These are phyloP conservation scores for Penicillium olsonii DNA, from an alignment of 2,329 filamentous ascomycete genomes.

Conservation along the genomic window DNA sequence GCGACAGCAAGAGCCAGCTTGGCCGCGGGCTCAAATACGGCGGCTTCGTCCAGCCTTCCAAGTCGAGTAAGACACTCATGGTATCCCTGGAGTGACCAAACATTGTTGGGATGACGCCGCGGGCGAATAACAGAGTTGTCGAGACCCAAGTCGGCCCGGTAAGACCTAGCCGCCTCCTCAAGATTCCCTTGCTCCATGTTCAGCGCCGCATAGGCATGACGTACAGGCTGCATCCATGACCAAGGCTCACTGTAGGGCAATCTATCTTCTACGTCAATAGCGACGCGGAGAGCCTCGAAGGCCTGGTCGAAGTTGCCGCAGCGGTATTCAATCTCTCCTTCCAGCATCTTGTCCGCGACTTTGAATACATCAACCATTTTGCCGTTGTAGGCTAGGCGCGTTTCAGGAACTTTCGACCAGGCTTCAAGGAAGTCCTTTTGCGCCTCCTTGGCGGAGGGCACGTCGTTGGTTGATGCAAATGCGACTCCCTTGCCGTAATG, in stretches of 20 bases:
- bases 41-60: constrained; percentile 49
- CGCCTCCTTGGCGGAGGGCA: constrained; percentile 56
- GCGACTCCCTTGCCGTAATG: constrained; percentile 70
- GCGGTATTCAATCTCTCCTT: constrained; percentile 73
- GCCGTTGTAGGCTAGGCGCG: constrained; percentile 68
- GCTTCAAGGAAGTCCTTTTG: constrained; percentile 55
- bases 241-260: constrained; percentile 72
- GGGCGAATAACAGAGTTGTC: constrained; percentile 60
- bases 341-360: constrained; percentile 64
- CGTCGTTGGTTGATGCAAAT: constrained; percentile 56
- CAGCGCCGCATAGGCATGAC: constrained; percentile 69
- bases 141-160: constrained; percentile 62
- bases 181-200: constrained; percentile 64
- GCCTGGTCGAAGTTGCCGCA: constrained; percentile 57
- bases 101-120: constrained; percentile 67
- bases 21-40: constrained; percentile 49
- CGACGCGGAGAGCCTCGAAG: constrained; percentile 57
- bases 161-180: constrained; percentile 56
- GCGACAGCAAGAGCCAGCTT: constrained; percentile 55
- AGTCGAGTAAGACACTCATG: constrained; percentile 66
- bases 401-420: constrained; percentile 53
- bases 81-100: constrained; percentile 72
- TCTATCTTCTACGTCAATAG: constrained; percentile 61
- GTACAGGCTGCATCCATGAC: constrained; percentile 74
- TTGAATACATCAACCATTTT: constrained; percentile 63